Evolutionary conservation across 148 eudicot genomes (phyloP), one percentile per base, ranked within the genome.

Genomic region (Vaccinium corymbosum): DNA sequence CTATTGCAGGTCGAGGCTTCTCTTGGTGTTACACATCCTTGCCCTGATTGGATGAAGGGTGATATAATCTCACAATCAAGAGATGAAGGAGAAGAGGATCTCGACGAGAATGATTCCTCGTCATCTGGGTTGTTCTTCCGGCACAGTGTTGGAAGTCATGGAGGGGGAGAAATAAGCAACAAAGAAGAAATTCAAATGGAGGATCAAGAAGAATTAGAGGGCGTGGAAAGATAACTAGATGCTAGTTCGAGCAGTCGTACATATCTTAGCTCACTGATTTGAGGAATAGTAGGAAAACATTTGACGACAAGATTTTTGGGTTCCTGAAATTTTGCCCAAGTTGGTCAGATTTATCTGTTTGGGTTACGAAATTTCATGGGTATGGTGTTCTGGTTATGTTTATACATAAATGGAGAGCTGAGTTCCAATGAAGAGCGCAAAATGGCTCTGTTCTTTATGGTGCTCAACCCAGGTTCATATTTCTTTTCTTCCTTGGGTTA

Each of bases 151-250:
- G 93, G 85, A 59, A 89, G 82, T 83, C 87, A 75, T 5, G 91
- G 87, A 77, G 88, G 83, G 29, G 90, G 84, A 79, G 92, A 89
- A 78, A 87, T 77, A 62, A 87, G 64, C 71, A 89, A 59, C 78
- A 89, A 90, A 83, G 98, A 95, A 70, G 98, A 93, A 46, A 72
- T 93, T 25, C 94, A 85, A 51, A 73, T 92, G 82, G 98, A 95
- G 82, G 98, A 95, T 89, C 95, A 91, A 86, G 98, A 95, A 85
- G 98, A 95, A 82, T 86, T 89, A 50, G 98, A 95, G 86, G 90
- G 89, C 32, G 89, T 90, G 1, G 98, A 95, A 50, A 90, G 95
- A 88, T 92, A 87, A 92, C 72, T 32, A 35, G 19, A 66, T 32
- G 71, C 12, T n/a, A 27, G 25, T 7, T 15, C 29, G 48, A 10